Percentiles rank a stretch among this genome's conserved stretches.
Conservation (phyloP, 345 rosid genomes). For the Boechera divaricarpa region DNA sequence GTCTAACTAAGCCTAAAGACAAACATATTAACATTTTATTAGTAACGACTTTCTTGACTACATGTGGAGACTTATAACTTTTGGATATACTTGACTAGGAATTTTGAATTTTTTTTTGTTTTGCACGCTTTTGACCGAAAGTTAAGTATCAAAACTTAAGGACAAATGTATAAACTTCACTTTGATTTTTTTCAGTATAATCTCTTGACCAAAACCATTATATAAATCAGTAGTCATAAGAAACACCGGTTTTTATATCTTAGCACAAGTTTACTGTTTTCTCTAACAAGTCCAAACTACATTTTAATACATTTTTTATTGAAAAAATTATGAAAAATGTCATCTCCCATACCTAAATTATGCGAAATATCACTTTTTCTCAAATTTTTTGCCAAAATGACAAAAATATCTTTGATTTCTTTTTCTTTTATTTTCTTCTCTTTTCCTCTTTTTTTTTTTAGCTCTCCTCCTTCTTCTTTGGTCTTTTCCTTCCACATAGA, state of each 20-base stretch:
- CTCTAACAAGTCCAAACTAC: background rate
- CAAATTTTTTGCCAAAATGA: too few relatives aligned
- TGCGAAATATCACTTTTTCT: too few relatives aligned
- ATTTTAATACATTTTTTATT: background rate
- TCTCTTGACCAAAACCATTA: slow-evolving; percentile 14
- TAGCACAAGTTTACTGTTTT: background rate
- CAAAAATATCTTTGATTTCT: too few relatives aligned
- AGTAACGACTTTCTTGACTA: background rate
- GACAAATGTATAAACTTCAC: background rate
- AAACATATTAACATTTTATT: background rate
- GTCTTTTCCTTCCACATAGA: too few relatives aligned
- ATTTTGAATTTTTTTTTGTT: background rate
- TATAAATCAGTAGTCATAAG: background rate
- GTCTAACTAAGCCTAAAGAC: background rate
- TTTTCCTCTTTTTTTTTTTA: too few relatives aligned
- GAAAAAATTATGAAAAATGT: too few relatives aligned
- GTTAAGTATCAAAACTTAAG: background rate
- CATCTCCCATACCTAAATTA: too few relatives aligned
- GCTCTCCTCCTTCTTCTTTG: too few relatives aligned
- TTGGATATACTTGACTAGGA: background rate
- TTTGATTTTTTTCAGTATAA: background rate
- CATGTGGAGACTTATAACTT: background rate
- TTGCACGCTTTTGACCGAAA: slow-evolving; percentile 19
- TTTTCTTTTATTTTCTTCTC: too few relatives aligned
- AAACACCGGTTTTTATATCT: background rate